Percentiles rank a stretch among this genome's conserved stretches.
phyloP scores from a whole-genome alignment of 2,329 filamentous ascomycete genomes.

The Leptosphaerulina australis region DNA sequence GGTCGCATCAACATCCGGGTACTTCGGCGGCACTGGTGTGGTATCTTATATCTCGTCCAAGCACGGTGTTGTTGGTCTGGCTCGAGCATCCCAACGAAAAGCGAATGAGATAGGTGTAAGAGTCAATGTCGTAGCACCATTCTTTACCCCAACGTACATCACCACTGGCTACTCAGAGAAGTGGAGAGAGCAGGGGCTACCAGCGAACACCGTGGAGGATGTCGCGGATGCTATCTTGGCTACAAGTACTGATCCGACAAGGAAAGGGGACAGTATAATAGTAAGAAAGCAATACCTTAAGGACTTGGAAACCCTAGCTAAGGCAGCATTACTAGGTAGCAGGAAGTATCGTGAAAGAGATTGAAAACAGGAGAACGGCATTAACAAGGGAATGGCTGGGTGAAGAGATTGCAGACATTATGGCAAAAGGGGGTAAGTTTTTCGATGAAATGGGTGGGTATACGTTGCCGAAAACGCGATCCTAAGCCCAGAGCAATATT shows the following conservation, averaged over 20 bases:
- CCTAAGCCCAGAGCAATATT: too few relatives aligned
- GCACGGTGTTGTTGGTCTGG: conserved; percentile 51
- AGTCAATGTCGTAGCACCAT: conserved; percentile 57
- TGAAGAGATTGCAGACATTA: conserved; percentile 40
- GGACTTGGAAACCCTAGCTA: not conserved
- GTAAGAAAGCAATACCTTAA: conserved; percentile 19
- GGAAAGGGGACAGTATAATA: conserved; percentile 40
- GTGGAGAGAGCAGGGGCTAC: conserved; percentile 50
- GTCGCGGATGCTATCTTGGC: conserved; percentile 53
- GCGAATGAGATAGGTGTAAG: conserved; percentile 48
- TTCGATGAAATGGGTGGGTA: conserved; percentile 47
- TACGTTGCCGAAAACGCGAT: conserved; percentile 38
- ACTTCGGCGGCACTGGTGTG: conserved; percentile 53
- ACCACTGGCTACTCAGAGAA: conserved; percentile 47
- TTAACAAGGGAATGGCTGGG: conserved; percentile 43
- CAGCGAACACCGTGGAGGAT: conserved; percentile 51
- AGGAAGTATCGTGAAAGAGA: conserved; percentile 36
- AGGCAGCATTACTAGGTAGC: conserved; percentile 29
- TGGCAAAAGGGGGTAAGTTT: conserved; percentile 43
- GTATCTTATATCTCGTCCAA: conserved; percentile 54
- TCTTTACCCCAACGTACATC: conserved; percentile 56
- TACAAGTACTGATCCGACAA: conserved; percentile 43
- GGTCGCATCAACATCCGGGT: conserved; percentile 52
- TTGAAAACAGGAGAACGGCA: conserved; percentile 35
- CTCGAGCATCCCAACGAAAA: conserved; percentile 46